Evolutionary conservation across 2,329 filamentous ascomycete genomes (phyloP), one percentile per base, ranked within the genome.

Genomic region (Fusarium sublunatum): DNA sequence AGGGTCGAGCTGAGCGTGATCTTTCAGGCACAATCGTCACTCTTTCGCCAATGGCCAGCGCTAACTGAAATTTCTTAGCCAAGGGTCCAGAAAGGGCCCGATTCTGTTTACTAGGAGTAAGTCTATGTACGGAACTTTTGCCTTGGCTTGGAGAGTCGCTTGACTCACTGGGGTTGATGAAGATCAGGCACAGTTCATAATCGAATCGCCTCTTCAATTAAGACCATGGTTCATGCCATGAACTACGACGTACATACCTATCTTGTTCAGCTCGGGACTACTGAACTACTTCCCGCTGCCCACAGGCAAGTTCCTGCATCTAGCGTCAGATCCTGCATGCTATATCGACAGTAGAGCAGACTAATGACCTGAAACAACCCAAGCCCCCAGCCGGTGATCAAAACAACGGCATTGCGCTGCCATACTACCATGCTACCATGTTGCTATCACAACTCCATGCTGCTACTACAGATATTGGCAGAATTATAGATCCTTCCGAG

Each of bases 281-380:
- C 34, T 39, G 46, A 29, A 31, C 28, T 50, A 42, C 35, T 44
- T n/a, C 36, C 46, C 44, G 29, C 35, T 56, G 28, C 25, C 40
- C 45, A 55, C 38, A 12, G 42, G 41, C 25, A 43, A 29, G 35
- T 40, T 46, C 49, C 40, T 54, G 25, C 49, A 54, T 59, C 46
- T 43, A 52, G 53, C 53, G 49, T 46, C 32, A 41, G 61, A 62
- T 62, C 60, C 62, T 45, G 46, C 44, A 39, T 62, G 59, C 45
- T 44, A 59, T 62, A 55, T 55, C 41, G 34, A 54, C 40, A 36
- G 38, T 51, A 52, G 55, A 65, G 51, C 40, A 51, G 41, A 53
- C 64, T 67, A 50, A 50, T 53, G 50, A 67, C 64, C 64, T 67
- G 64, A 67, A 67, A 67, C 64, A 47, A 38, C 31, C 44, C 53